These are phyloP conservation scores for Lumnitzera littorea DNA, from an alignment of 345 rosid genomes.

Conservation along the genomic window DNA sequence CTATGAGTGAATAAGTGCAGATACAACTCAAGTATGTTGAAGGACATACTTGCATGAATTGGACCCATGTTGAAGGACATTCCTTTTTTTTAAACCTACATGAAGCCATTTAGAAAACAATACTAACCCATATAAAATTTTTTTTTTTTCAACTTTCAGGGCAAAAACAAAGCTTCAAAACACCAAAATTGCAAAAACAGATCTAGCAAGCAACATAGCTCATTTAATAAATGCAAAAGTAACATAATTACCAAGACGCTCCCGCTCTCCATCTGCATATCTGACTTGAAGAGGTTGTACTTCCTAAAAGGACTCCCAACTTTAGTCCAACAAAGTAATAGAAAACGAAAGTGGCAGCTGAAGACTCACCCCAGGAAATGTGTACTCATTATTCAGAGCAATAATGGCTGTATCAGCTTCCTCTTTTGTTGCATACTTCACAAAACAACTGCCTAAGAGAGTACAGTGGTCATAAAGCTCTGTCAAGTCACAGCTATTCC, in stretches of 20 bases:
- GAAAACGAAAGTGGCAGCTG: constrained; percentile 1
- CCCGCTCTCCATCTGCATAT: constrained; percentile 70
- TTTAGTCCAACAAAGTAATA: background rate
- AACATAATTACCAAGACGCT: constrained; percentile 39
- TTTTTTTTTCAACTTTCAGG: too few species aligned
- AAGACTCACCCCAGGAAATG: constrained; percentile 74
- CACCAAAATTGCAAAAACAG: background rate
- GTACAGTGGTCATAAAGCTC: background rate
- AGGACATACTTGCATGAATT: too few species aligned
- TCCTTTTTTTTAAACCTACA: too few species aligned
- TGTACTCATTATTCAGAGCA: constrained; percentile 51
- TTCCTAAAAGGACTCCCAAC: constrained; percentile 33
- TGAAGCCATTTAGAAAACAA: too few species aligned
- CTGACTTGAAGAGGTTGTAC: constrained; percentile 50
- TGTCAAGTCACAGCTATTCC: too few species aligned
- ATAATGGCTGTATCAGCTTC: constrained; percentile 71
- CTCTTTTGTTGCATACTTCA: constrained; percentile 59
- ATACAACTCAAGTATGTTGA: too few species aligned
- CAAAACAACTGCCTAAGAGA: constrained; percentile 73
- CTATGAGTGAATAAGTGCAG: too few species aligned
- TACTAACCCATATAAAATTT: too few species aligned
- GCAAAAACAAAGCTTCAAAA: background rate
- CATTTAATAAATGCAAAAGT: background rate
- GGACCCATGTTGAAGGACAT: too few species aligned
- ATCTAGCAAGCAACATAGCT: constrained; percentile 1